Percentiles rank a stretch among this genome's conserved stretches.
Evolutionary conservation across 2,329 filamentous ascomycete genomes (phyloP).

Genomic region (Penicillium sp.): DNA sequence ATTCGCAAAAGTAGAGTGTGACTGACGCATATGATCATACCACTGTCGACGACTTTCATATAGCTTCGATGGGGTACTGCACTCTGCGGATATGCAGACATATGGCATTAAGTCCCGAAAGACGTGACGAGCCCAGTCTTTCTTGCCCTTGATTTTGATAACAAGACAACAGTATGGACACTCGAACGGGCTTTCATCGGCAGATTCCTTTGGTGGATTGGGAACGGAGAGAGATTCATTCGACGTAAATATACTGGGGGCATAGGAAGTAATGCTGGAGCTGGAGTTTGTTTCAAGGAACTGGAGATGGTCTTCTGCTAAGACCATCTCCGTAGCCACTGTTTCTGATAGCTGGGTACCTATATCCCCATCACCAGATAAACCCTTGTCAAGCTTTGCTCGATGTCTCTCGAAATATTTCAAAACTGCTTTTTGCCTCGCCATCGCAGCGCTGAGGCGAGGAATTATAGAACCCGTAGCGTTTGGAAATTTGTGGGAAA

Average conservation of each 20-base stretch:
- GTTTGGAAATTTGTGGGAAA: background rate
- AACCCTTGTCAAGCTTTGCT: background rate
- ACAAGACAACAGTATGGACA: background rate
- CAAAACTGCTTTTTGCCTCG: background rate
- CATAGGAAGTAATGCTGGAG: background rate
- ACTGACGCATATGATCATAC: background rate
- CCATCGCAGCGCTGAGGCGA: background rate
- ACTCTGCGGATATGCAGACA: background rate
- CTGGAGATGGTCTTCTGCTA: background rate
- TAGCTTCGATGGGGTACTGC: background rate
- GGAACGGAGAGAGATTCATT: background rate
- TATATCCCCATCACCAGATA: too few species aligned
- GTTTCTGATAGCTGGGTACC: background rate
- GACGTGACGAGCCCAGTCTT: background rate
- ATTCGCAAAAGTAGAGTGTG: background rate
- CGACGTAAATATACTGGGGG: background rate
- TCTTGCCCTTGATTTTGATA: background rate
- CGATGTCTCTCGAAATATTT: background rate
- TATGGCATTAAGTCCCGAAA: background rate
- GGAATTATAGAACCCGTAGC: too few species aligned
- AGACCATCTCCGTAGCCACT: background rate
- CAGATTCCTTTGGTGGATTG: background rate
- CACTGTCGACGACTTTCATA: background rate
- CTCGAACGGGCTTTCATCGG: background rate
- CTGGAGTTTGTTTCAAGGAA: background rate